Evolutionary conservation across 371 early-diverging fungal species (phyloP).

Genomic region (Mucor saturninus): DNA sequence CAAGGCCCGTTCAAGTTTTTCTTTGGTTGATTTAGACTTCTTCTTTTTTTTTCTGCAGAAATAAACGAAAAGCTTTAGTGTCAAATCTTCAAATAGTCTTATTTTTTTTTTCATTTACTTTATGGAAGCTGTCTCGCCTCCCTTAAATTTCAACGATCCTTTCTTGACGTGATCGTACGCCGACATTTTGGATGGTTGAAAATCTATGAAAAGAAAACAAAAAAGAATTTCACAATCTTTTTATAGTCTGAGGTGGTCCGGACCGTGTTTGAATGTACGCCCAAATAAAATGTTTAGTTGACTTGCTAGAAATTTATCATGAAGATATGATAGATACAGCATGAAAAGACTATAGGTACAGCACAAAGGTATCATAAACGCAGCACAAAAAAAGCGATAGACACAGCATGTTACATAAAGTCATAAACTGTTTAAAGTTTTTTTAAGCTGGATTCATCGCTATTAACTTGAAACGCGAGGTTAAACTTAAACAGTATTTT

Average conservation of each 20-base stretch:
- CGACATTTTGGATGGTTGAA: constrained; percentile 29
- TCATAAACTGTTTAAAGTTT: no score
- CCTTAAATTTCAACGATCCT: constrained; percentile 65
- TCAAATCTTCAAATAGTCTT: constrained; percentile 3
- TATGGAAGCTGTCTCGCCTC: constrained; percentile 54
- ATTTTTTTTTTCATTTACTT: constrained; percentile 47
- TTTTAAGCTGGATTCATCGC: not conserved
- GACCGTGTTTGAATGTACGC: not conserved
- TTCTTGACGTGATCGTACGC: constrained; percentile 61
- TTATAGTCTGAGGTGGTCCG: not conserved
- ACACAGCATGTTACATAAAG: no score
- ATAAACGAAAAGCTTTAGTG: constrained; percentile 5
- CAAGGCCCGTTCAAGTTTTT: constrained; percentile 50
- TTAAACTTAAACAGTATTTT: no score
- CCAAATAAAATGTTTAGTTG: no score
- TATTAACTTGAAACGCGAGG: no score
- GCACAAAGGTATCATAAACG: not conserved
- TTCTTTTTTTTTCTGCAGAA: constrained; percentile 53
- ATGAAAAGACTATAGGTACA: no score
- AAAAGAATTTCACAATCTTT: not conserved
- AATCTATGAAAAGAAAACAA: not conserved
- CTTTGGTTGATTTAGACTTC: constrained; percentile 55
- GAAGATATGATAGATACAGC: no score
- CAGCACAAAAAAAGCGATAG: not conserved
- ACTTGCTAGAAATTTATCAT: no score